Evolutionary conservation across 2,329 filamentous ascomycete genomes (phyloP), one percentile per base, ranked within the genome.

Genomic region (Cytospora piceae): DNA sequence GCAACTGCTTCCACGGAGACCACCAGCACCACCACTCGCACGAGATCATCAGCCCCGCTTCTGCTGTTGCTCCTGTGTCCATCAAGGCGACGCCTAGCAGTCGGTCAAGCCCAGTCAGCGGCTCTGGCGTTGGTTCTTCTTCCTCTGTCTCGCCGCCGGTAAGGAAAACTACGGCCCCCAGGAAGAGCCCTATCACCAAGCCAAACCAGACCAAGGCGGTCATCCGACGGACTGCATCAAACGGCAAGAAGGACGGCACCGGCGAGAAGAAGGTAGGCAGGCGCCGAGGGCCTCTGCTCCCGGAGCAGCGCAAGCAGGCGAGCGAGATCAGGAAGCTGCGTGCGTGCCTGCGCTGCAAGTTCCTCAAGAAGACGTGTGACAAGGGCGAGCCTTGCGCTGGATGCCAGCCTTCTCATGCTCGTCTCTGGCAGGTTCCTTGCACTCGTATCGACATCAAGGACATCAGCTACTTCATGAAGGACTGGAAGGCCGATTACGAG

Each of bases 361-460:
- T 97, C 83, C 84, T 98, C 77, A 98, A 98, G 86, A 98, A 98
- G 86, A 97, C 94, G 58, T 98, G 94, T 76, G 94, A 98, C 79
- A 97, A 96, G 82, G 94, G 94, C 69, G 94, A 97, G 81, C 94
- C 94, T 65, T 98, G 94, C 79, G 91, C 90, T 73, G 94, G 94
- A 57, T 98, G 94, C 82, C 92, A 97, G 81, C 94, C 94, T 59
- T 96, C 94, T 24, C 94, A 98, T 77, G 94, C 94, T 69, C 90
- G 94, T 70, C 84, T 98, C 61, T 98, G 94, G 94, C 94, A 97
- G 80, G 94, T 98, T 54, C 94, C 94, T 68, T 98, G 94, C 83
- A 98, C 94, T 51, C 91, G 94, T 68, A 97, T 97, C 74, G 94
- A 97, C 78, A 98, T 98, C 83, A 97, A 97, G 85, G 94, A 98